Percentiles rank a stretch among this genome's conserved stretches.
phyloP scores from a whole-genome alignment of 2,329 filamentous ascomycete species.

The Botryotinia convoluta region DNA sequence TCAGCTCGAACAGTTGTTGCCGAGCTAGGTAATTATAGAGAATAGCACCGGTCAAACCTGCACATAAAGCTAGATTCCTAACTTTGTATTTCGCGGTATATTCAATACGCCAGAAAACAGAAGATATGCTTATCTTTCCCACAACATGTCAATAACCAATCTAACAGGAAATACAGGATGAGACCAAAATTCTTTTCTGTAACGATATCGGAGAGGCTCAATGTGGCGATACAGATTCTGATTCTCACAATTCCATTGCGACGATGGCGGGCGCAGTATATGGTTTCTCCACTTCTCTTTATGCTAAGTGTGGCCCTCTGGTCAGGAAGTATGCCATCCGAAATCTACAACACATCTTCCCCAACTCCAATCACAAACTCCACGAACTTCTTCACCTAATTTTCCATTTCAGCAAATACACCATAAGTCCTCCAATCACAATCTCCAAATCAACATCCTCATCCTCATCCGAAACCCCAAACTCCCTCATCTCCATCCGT shows the following conservation, averaged over 20 bases:
- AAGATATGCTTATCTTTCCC: not conserved
- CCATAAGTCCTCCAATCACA: too few relatives aligned
- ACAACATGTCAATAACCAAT: not conserved
- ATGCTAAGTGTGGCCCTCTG: not conserved
- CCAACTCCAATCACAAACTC: too few relatives aligned
- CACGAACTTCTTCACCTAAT: too few relatives aligned
- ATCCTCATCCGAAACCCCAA: too few relatives aligned
- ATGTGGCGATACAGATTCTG: too few relatives aligned
- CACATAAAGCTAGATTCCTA: not conserved
- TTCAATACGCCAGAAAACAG: not conserved
- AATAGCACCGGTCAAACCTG: not conserved
- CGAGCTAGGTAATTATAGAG: not conserved
- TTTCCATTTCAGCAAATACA: too few relatives aligned
- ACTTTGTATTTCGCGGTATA: not conserved
- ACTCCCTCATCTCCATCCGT: too few relatives aligned
- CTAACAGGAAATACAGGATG: not conserved
- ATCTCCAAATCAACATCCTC: too few relatives aligned
- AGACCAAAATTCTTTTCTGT: not conserved
- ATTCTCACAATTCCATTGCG: not conserved
- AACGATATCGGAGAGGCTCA: rapidly evolving
- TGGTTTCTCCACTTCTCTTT: not conserved
- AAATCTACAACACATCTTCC: not conserved
- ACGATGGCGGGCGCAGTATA: not conserved
- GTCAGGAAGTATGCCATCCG: not conserved
- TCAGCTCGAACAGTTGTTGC: not conserved